A percentile compares a stretch with the other conserved stretches of the same genome.
Conservation (phyloP, 1,284 basidiomycete genomes). For the Malassezia obtusa region DNA sequence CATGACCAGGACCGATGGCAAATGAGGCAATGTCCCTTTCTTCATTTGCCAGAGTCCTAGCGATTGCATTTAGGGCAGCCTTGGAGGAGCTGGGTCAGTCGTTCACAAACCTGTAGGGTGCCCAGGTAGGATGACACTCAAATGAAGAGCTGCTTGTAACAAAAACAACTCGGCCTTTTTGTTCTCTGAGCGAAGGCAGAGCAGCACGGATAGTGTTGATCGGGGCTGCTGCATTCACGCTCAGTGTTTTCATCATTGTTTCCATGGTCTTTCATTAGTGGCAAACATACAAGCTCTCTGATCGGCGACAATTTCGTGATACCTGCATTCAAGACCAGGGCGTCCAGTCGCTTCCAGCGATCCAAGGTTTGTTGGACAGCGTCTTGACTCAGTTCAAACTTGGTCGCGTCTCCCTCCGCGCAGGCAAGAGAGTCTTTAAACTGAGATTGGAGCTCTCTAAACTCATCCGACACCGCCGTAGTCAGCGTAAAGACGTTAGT, state of each 20-base stretch:
- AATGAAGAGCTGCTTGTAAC: conserved; percentile 71
- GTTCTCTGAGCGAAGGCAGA: conserved; percentile 59
- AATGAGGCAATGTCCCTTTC: conserved; percentile 64
- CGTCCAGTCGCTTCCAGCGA: conserved; percentile 60
- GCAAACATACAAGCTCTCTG: conserved; percentile 5
- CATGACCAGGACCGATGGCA: conserved; percentile 72
- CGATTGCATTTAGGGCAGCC: conserved; percentile 72
- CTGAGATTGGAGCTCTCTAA: conserved; percentile 54
- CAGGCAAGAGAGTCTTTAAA: conserved; percentile 32
- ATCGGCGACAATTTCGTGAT: conserved; percentile 51
- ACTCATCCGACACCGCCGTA: conserved; percentile 59
- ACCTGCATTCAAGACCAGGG: conserved; percentile 68
- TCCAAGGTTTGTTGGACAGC: conserved; percentile 57
- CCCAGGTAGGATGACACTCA: conserved; percentile 62
- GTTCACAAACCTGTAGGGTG: conserved; percentile 56
- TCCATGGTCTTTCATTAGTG: conserved; percentile 53
- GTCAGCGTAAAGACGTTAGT: conserved; percentile 66
- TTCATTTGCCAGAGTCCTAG: conserved; percentile 69
- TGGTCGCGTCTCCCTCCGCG: conserved; percentile 59
- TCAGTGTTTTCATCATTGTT: conserved; percentile 54
- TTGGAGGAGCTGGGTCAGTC: conserved; percentile 32
- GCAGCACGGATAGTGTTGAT: conserved; percentile 59
- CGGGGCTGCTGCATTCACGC: conserved; percentile 74
- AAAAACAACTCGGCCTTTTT: conserved; percentile 60
- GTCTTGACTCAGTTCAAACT: conserved; percentile 55